Evolutionary conservation across 345 rosid genomes (phyloP).

Genomic region (Ailanthus altissimus): DNA sequence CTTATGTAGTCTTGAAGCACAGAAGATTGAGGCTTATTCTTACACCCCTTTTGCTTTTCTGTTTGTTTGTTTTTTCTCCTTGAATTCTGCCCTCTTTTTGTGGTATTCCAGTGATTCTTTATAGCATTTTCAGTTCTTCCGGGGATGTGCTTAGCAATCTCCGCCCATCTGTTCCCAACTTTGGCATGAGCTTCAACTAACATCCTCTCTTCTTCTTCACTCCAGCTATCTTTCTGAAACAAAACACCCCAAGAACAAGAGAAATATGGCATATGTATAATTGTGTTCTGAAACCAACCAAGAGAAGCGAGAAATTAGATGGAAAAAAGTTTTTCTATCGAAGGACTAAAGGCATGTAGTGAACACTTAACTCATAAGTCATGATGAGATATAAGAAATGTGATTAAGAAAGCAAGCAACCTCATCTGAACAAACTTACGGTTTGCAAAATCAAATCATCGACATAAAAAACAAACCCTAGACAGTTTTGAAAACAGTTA

Average conservation of each 20-base stretch:
- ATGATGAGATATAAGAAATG: background rate
- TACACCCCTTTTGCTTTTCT: constrained; percentile 27
- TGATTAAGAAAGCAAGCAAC: background rate
- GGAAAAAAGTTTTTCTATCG: too few relatives aligned
- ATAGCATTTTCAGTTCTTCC: constrained; percentile 91
- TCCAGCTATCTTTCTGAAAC: constrained; percentile 87
- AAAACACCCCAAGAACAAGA: background rate
- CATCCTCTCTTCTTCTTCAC: constrained; percentile 79
- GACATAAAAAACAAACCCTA: constrained; percentile 14
- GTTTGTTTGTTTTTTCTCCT: constrained; percentile 58
- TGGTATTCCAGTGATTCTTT: constrained; percentile 96
- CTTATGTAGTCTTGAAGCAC: constrained; percentile 82
- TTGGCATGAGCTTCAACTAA: constrained; percentile 72
- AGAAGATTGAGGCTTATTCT: constrained; percentile 53
- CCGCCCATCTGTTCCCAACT: constrained; percentile 94
- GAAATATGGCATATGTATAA: constrained; percentile 19
- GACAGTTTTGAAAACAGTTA: too few relatives aligned
- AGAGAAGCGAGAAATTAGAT: background rate
- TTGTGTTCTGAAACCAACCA: background rate
- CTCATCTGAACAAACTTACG: background rate
- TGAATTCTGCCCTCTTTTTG: constrained; percentile 78
- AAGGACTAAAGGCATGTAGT: constrained; percentile 23
- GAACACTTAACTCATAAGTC: constrained; percentile 24
- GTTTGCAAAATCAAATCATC: constrained; percentile 12
- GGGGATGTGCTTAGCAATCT: constrained; percentile 78